Evolutionary conservation across 768 basidiomycete genomes (phyloP).

Genomic region (Leccinum aurantiacum): DNA sequence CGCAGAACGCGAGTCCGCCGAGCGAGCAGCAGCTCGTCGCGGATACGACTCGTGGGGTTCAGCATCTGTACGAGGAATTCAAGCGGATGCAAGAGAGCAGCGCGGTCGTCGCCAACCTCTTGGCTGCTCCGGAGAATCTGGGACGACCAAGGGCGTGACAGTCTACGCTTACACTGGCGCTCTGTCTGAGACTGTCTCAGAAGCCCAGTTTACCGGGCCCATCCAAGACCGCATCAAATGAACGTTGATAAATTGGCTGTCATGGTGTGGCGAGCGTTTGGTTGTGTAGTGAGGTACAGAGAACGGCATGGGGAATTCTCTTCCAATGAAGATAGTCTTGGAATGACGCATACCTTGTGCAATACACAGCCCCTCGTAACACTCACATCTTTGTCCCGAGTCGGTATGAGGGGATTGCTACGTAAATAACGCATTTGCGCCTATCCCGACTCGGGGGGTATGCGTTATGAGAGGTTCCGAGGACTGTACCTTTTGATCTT

Average conservation of each 20-base stretch:
- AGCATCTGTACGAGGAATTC: constrained; percentile 49
- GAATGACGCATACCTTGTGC: too few species aligned
- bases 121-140: constrained; percentile 69
- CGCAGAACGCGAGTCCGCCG: constrained; percentile 29
- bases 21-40: constrained; percentile 49
- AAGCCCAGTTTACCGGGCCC: too few species aligned
- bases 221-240: background rate
- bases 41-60: constrained; percentile 43
- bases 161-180: background rate
- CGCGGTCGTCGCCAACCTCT: constrained; percentile 42
- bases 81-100: constrained; percentile 39
- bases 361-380: too few species aligned
- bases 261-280: background rate
- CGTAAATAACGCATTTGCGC: background rate
- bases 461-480: too few species aligned
- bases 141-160: constrained; percentile 18
- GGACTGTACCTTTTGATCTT: too few species aligned
- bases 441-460: background rate
- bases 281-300: background rate
- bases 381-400: background rate
- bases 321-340: too few species aligned
- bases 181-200: background rate
- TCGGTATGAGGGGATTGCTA: background rate
- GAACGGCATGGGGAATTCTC: too few species aligned
- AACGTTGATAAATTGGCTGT: background rate